Evolutionary conservation across 768 basidiomycete species (phyloP).

Genomic region (Hericium alpestre): DNA sequence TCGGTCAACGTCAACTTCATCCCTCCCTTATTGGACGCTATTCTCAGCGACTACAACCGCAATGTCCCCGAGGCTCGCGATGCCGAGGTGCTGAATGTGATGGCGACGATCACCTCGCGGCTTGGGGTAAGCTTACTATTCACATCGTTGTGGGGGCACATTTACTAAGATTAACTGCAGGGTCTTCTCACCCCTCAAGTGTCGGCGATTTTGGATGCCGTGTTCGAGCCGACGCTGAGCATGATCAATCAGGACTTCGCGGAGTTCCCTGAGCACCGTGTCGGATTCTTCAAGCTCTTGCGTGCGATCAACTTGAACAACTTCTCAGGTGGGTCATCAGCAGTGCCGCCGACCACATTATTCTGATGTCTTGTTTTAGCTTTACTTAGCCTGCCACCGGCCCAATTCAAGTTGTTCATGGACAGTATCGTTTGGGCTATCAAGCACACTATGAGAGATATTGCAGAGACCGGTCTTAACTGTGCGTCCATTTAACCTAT

Average conservation of each 20-base stretch:
- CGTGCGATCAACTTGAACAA: conserved; percentile 87
- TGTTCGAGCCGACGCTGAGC: conserved; percentile 91
- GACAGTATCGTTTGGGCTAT: conserved; percentile 99
- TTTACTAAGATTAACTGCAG: conserved; percentile 30
- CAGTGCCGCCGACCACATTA: too few species aligned
- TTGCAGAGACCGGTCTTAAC: conserved; percentile 83
- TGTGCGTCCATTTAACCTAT: conserved; percentile 31
- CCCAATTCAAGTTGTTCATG: conserved; percentile 95
- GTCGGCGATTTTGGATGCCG: conserved; percentile 88
- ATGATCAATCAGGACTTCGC: conserved; percentile 99
- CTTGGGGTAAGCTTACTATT: conserved; percentile 59
- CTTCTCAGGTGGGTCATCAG: conserved; percentile 72
- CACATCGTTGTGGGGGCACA: background rate
- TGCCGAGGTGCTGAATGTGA: conserved; percentile 93
- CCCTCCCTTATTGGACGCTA: conserved; percentile 90
- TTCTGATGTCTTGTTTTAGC: conserved; percentile 31
- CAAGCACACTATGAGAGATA: conserved; percentile 98
- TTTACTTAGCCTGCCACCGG: conserved; percentile 74
- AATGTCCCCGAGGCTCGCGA: conserved; percentile 91
- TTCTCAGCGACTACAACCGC: conserved; percentile 92
- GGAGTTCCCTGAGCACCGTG: conserved; percentile 97
- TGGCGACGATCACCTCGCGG: conserved; percentile 85
- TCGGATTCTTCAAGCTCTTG: conserved; percentile 92
- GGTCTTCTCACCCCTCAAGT: conserved; percentile 85
- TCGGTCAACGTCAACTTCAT: conserved; percentile 87